Conservation (phyloP, 2,329 filamentous ascomycete species). For the Alternaria gaisen region DNA sequence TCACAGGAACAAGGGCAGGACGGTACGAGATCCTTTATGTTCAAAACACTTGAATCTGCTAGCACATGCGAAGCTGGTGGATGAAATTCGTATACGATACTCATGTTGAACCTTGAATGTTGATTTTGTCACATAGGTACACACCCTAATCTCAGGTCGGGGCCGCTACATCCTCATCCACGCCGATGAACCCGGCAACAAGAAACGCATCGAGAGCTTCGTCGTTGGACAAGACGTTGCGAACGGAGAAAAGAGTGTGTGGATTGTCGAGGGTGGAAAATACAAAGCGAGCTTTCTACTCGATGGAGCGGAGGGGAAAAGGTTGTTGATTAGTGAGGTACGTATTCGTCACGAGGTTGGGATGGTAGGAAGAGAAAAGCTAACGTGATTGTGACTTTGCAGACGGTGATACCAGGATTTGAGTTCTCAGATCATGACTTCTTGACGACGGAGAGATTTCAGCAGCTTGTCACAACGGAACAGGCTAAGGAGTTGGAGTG, state of each 20-base stretch:
- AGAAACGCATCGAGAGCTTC: constrained; percentile 69
- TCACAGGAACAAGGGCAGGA: constrained; percentile 69
- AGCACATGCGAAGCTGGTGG: neutral
- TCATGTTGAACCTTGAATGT: neutral
- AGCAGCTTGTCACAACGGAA: constrained; percentile 59
- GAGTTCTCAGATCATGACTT: constrained; percentile 74
- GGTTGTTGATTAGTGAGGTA: constrained; percentile 70
- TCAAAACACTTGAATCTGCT: neutral
- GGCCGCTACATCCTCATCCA: constrained; percentile 72
- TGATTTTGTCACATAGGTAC: constrained; percentile 50
- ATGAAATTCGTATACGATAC: neutral
- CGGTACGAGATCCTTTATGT: constrained; percentile 40
- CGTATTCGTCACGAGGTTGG: constrained; percentile 6
- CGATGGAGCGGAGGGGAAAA: constrained; percentile 57
- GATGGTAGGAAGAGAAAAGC: neutral
- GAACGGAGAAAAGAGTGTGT: constrained; percentile 69
- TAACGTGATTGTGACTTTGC: neutral
- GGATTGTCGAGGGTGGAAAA: constrained; percentile 73
- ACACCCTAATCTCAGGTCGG: constrained; percentile 70
- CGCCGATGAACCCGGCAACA: constrained; percentile 59
- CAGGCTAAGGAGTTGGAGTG: constrained; percentile 59
- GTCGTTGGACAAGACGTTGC: constrained; percentile 67
- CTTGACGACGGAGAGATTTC: constrained; percentile 59
- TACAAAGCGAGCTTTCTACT: constrained; percentile 70
- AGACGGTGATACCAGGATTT: constrained; percentile 73